Conservation (phyloP, 2,329 filamentous ascomycete species). For the Basipetospora sp. region DNA sequence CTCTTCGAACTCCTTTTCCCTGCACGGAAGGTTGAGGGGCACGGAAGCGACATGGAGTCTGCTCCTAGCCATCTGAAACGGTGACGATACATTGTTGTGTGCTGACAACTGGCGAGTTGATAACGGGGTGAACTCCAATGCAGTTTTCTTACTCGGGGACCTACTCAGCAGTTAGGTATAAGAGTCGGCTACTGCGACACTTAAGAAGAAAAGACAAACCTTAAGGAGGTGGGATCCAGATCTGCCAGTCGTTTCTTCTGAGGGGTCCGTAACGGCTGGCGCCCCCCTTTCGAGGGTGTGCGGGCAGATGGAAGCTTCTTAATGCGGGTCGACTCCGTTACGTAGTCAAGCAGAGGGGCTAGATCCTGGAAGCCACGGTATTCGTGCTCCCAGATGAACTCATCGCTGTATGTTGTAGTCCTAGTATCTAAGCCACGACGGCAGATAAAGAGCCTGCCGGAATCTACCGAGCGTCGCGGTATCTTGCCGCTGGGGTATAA, state of each 20-base stretch:
- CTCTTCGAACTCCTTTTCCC: conserved; percentile 77
- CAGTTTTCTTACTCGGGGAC: conserved; percentile 32
- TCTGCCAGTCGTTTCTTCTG: neutral
- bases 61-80: conserved; percentile 79
- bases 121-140: conserved; percentile 88
- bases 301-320: conserved; percentile 7
- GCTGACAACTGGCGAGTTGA: conserved; percentile 73
- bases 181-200: neutral
- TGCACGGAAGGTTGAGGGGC: conserved; percentile 74
- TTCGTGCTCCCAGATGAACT: conserved; percentile 82
- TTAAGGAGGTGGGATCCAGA: neutral
- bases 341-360: conserved; percentile 46
- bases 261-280: neutral
- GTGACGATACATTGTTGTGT: conserved; percentile 60
- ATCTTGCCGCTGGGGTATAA: conserved; percentile 63
- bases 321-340: conserved; percentile 59
- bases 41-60: conserved; percentile 89
- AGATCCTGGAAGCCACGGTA: conserved; percentile 55
- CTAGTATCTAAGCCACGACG: conserved; percentile 77
- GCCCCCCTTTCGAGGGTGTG: too few relatives aligned
- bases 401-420: conserved; percentile 79
- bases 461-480: conserved; percentile 56
- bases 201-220: neutral
- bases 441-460: conserved; percentile 79
- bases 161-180: neutral